Conservation (phyloP, 2,329 filamentous ascomycete genomes). For the Raffaelea deltoideospora region DNA sequence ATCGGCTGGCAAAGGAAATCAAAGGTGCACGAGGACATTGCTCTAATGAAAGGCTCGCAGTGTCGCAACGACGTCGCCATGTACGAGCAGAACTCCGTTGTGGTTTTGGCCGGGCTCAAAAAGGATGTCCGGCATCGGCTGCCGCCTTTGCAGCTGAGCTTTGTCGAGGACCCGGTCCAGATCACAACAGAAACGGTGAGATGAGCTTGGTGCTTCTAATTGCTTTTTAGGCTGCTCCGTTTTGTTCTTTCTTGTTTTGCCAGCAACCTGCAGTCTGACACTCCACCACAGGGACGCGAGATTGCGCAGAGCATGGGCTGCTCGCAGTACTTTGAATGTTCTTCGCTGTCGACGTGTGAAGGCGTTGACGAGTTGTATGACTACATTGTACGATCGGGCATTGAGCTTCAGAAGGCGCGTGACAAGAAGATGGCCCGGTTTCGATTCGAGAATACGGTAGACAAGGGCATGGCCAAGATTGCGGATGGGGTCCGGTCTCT, state of each 20-base stretch:
- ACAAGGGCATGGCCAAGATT: constrained; percentile 9
- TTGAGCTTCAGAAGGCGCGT: constrained; percentile 5
- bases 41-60: not conserved
- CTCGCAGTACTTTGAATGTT: constrained; percentile 11
- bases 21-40: no score
- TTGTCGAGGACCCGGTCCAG: constrained; percentile 7
- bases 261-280: no score
- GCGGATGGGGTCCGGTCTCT: constrained; percentile 7
- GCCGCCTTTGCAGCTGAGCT: constrained; percentile 8
- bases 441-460: constrained; percentile 7
- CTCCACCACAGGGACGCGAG: constrained; percentile 1
- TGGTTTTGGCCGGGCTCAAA: constrained; percentile 11
- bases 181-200: constrained; percentile 5
- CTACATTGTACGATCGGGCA: constrained; percentile 6
- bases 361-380: constrained; percentile 9
- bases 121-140: constrained; percentile 9
- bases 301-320: constrained; percentile 4
- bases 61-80: constrained; percentile 10
- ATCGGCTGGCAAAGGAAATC: no score
- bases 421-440: constrained; percentile 8
- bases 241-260: not conserved
- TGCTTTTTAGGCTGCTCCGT: not conserved
- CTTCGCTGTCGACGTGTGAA: constrained; percentile 8
- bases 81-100: constrained; percentile 9
- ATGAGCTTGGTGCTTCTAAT: no score